phyloP scores from a whole-genome alignment of 2,329 filamentous ascomycete genomes.

The Xylariaceae sp. region DNA sequence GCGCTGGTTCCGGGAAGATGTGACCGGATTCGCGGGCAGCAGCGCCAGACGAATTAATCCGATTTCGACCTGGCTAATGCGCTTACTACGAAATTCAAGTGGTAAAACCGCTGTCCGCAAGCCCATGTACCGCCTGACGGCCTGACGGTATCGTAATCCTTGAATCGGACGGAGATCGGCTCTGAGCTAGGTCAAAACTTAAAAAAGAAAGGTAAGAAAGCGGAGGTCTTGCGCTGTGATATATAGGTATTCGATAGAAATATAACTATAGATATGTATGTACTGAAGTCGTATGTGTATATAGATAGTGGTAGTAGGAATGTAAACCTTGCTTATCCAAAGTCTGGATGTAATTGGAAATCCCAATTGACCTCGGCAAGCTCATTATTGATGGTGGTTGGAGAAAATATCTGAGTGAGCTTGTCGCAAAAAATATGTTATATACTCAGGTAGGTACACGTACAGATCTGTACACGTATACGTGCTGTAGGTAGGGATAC shows the following conservation, averaged over 20 bases:
- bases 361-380: too few relatives aligned
- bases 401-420: background rate
- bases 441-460: background rate
- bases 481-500: too few relatives aligned
- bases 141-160: background rate
- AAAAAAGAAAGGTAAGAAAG: background rate
- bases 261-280: too few relatives aligned
- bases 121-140: background rate
- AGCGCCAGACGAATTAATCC: background rate
- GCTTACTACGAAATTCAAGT: background rate
- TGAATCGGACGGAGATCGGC: background rate
- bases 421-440: background rate
- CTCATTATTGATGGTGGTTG: background rate
- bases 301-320: too few relatives aligned
- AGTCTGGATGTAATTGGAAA: background rate
- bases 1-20: background rate
- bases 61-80: background rate
- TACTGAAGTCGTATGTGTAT: too few relatives aligned
- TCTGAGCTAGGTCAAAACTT: background rate
- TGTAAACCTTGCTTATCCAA: too few relatives aligned
- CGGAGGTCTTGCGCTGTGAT: background rate
- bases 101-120: background rate
- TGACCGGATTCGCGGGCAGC: background rate
- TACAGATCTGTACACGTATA: too few relatives aligned
- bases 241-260: too few relatives aligned